These are phyloP conservation scores for Wickerhamomyces silvicola DNA, from an alignment of 805 yeast genomes.

Conservation along the genomic window DNA sequence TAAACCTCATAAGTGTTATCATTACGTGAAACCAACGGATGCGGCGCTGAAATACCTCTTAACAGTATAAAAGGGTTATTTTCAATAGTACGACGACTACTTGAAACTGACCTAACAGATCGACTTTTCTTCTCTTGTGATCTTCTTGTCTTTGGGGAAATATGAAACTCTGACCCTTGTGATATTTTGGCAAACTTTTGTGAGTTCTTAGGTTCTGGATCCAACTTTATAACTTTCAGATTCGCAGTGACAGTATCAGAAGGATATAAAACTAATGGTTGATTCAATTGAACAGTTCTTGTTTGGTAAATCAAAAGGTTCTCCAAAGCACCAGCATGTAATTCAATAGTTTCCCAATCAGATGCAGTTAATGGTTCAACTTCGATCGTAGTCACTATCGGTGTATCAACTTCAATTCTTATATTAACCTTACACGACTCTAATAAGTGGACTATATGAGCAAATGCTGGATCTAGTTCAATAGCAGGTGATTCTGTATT, in stretches of 20 bases:
- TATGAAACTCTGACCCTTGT: constrained; percentile 61
- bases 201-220: constrained; percentile 27
- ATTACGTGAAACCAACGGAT: constrained; percentile 27
- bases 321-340: constrained; percentile 74
- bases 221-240: constrained; percentile 43
- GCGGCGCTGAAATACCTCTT: constrained; percentile 55
- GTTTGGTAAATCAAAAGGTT: constrained; percentile 71
- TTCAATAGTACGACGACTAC: constrained; percentile 16
- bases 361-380: constrained; percentile 70
- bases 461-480: constrained; percentile 67
- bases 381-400: constrained; percentile 54
- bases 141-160: constrained; percentile 60
- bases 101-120: constrained; percentile 19
- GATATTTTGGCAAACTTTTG: constrained; percentile 43
- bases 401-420: constrained; percentile 40
- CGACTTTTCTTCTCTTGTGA: constrained; percentile 17
- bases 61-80: constrained; percentile 33
- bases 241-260: constrained; percentile 54
- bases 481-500: constrained; percentile 26
- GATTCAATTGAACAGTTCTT: constrained; percentile 59
- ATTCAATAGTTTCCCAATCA: constrained; percentile 90
- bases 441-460: constrained; percentile 39
- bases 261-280: constrained; percentile 63
- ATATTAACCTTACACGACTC: constrained; percentile 38
- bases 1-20: constrained; percentile 35